These are phyloP conservation scores for Noccaea bulbosa DNA, from an alignment of 345 rosid species.

Conservation along the genomic window DNA sequence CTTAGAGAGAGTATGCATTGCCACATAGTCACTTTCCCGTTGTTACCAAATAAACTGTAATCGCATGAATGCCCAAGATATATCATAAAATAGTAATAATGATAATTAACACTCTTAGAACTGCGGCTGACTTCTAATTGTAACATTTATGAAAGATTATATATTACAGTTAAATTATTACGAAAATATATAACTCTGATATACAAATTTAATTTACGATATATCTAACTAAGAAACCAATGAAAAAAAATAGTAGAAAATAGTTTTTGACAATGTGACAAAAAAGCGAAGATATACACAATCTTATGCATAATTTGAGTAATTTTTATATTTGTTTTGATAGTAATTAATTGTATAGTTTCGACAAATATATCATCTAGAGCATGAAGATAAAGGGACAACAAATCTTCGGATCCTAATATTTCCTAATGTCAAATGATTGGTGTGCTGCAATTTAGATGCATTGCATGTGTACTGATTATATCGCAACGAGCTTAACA, in stretches of 20 bases:
- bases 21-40: slow-evolving; percentile 23
- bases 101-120: not conserved
- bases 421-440: slow-evolving; percentile 28
- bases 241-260: no score
- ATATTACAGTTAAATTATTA: not conserved
- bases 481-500: slow-evolving; percentile 3
- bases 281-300: no score
- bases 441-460: slow-evolving; percentile 27
- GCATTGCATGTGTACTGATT: slow-evolving; percentile 39
- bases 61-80: slow-evolving; percentile 6
- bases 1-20: not conserved
- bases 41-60: slow-evolving; percentile 7
- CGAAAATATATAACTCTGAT: no score
- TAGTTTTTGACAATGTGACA: no score
- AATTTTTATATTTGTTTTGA: not conserved
- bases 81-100: no score
- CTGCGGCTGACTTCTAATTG: not conserved
- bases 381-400: slow-evolving; percentile 36
- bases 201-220: no score
- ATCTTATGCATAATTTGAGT: not conserved
- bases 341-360: not conserved
- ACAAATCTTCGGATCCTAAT: slow-evolving; percentile 24
- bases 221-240: no score
- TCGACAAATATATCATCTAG: slow-evolving; percentile 6
- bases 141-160: not conserved